Evolutionary conservation across 164 flowering plant genomes (phyloP), one percentile per base, ranked within the genome.

Genomic region (Vitis rotundifolia): DNA sequence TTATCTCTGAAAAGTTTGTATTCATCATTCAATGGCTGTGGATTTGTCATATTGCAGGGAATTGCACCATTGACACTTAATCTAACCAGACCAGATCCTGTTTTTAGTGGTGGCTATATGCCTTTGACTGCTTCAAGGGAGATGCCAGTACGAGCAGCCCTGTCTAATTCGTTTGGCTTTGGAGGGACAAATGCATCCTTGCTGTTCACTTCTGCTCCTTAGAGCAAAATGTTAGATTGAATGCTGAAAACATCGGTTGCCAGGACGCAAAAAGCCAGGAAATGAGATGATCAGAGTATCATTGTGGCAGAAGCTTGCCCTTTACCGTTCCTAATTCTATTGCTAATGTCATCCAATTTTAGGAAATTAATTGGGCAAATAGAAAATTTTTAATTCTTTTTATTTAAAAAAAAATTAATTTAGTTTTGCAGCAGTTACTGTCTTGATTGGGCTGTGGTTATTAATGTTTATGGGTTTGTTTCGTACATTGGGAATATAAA

Each of bases 131-230:
- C 71, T 63, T 78, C 97, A 44, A 93, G 77, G 77, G 74, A 88
- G 80, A 91, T 91, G 95, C 78, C 71, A 31, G 77, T 96, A 52
- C 76, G 78, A 67, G 93, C 91, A 19, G 93, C 94, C 54, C 28
- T 96, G 63, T 93, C 99, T 28, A 96, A 96, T 73, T 93, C 98
- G 62, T 96, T 96, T 75, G 99, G 99, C 26, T 96, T 96, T 80
- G 99, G 99, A 70, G 98, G 99, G 74, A 93, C 98, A 72, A 96
- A 96, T 76, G 86, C 99, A 13, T 89, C 95, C 49, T 82, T 96
- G 60, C 77, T 96, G 18, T 93, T 96, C 75, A 66, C 93, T 55
- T 75, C 88, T 16, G 58, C 62, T 29, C 68, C 72, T 47, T 71
- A 66, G 26, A 22, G 68, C 56, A 49, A n/a, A 63, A 26, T 9